Conservation (phyloP, 108 stramenopile species). For the Nitzschia sp. region DNA sequence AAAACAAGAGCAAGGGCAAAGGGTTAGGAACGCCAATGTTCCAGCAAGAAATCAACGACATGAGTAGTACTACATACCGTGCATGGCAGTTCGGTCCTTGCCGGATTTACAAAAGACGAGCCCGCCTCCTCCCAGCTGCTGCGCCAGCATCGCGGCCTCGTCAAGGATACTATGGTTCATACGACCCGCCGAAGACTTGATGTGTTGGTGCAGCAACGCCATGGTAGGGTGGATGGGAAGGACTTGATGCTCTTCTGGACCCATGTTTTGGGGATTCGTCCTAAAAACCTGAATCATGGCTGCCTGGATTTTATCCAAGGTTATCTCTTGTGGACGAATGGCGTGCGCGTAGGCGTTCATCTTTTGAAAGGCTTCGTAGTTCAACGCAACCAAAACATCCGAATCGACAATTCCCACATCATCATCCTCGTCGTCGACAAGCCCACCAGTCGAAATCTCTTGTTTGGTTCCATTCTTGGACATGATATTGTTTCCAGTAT, state of each 20-base stretch:
- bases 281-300: slow-evolving; percentile 21
- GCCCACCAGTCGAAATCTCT: slow-evolving; percentile 16
- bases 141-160: slow-evolving; percentile 67
- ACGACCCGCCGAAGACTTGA: slow-evolving; percentile 70
- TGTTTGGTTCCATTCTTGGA: slow-evolving; percentile 41
- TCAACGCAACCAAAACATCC: slow-evolving; percentile 79
- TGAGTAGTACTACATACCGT: slow-evolving; percentile 61
- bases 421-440: slow-evolving; percentile 79
- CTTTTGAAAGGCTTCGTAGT: slow-evolving; percentile 83
- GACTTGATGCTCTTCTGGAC: slow-evolving; percentile 4
- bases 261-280: background rate
- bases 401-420: slow-evolving; percentile 68
- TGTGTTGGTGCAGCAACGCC: slow-evolving; percentile 57
- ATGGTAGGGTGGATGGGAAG: slow-evolving; percentile 70
- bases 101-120: slow-evolving; percentile 91
- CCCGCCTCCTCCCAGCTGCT: slow-evolving; percentile 77
- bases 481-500: slow-evolving; percentile 62
- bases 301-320: slow-evolving; percentile 21
- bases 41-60: background rate
- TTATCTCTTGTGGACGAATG: slow-evolving; percentile 44
- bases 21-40: no score
- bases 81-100: slow-evolving; percentile 95
- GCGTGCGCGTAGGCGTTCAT: slow-evolving; percentile 84
- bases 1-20: no score
- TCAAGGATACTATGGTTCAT: slow-evolving; percentile 89